Percentiles rank a stretch among this genome's conserved stretches.
These are phyloP conservation scores for Trichoderma sp. DNA, from an alignment of 2,329 filamentous ascomycete genomes.

Conservation along the genomic window DNA sequence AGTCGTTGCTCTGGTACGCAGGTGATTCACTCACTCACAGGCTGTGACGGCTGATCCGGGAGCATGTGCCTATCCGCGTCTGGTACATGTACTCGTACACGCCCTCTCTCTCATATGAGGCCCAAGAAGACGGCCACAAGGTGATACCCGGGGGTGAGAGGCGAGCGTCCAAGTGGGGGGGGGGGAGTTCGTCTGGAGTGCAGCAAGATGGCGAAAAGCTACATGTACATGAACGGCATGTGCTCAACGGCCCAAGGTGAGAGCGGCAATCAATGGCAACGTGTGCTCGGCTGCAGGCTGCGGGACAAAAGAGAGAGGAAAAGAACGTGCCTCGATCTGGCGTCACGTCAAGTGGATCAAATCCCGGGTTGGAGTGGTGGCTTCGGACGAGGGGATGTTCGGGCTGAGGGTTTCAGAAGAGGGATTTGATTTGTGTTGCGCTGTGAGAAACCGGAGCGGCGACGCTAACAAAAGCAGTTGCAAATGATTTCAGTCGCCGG, in stretches of 20 bases:
- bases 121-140: not conserved
- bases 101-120: slow-evolving; percentile 6
- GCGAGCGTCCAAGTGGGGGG: slow-evolving; percentile 8
- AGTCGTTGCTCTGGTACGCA: not conserved
- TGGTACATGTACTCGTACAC: not conserved
- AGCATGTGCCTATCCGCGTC: not conserved
- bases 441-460: not conserved
- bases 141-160: not conserved
- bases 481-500: not conserved
- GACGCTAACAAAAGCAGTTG: slow-evolving; percentile 1
- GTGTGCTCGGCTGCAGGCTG: slow-evolving; percentile 17
- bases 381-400: slow-evolving; percentile 27
- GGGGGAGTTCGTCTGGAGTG: not conserved
- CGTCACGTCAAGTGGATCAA: slow-evolving; percentile 16
- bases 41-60: slow-evolving; percentile 12
- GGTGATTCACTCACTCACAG: not conserved
- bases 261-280: slow-evolving; percentile 12
- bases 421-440: not conserved
- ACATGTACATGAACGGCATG: not conserved
- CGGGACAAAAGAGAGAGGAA: not conserved
- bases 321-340: slow-evolving; percentile 12
- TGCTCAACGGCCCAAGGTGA: slow-evolving; percentile 6
- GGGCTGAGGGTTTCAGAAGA: slow-evolving; percentile 11
- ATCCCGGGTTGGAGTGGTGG: slow-evolving; percentile 15
- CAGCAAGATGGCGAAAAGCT: not conserved